Evolutionary conservation across 148 eudicot species (phyloP).

Genomic region (Cornus controversa): DNA sequence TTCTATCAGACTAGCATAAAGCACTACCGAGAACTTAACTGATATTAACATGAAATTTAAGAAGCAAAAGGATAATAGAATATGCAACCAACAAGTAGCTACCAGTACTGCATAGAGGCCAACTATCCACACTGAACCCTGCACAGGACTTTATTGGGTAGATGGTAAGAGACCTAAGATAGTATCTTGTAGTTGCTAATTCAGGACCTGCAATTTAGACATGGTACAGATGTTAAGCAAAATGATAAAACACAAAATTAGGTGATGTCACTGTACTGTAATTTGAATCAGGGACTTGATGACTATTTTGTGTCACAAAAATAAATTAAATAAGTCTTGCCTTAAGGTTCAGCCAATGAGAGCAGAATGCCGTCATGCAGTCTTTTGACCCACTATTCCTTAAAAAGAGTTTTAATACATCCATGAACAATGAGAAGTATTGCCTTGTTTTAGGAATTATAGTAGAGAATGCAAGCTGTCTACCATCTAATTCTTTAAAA

Average conservation of each 20-base stretch:
- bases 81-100: slow-evolving; percentile 15
- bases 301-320: background rate
- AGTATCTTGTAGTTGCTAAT: slow-evolving; percentile 24
- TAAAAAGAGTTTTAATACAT: too few species aligned
- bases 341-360: too few species aligned
- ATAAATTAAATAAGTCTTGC: background rate
- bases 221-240: slow-evolving; percentile 1
- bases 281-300: background rate
- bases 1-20: too few species aligned
- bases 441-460: too few species aligned
- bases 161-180: slow-evolving; percentile 60
- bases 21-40: background rate
- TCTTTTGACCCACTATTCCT: too few species aligned
- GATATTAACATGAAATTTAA: too few species aligned
- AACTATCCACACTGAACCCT: slow-evolving; percentile 73
- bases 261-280: background rate
- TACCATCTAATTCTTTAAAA: too few species aligned
- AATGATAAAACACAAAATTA: background rate
- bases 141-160: slow-evolving; percentile 95
- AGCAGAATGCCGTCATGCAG: too few species aligned
- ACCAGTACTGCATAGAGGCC: slow-evolving; percentile 91
- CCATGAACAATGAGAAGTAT: too few species aligned
- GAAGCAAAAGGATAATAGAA: background rate
- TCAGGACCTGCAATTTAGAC: slow-evolving; percentile 39
- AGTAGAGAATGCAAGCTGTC: too few species aligned